A percentile compares a stretch with the other conserved stretches of the same genome.
Evolutionary conservation across 2,329 filamentous ascomycete species (phyloP).

Genomic region (Aspergillus latus): DNA sequence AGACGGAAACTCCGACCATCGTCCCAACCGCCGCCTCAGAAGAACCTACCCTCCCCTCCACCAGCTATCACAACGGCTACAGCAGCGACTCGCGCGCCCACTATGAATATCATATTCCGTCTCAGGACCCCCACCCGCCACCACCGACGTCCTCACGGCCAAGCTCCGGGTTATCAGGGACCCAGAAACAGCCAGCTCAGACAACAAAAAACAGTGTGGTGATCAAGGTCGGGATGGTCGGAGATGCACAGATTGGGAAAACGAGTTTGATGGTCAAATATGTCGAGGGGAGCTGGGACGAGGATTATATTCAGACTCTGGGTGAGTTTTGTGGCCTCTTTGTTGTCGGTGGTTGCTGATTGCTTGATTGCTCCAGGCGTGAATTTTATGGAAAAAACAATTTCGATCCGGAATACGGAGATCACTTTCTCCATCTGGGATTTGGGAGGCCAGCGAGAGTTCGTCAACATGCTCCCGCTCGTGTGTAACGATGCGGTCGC

Average conservation of each 20-base stretch:
- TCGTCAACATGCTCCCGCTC: slow-evolving; percentile 99
- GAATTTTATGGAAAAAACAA: slow-evolving; percentile 99
- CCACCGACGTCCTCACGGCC: slow-evolving; percentile 46
- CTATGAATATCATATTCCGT: slow-evolving; percentile 39
- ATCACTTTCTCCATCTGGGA: slow-evolving; percentile 99
- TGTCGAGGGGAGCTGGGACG: slow-evolving; percentile 98
- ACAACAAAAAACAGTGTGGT: slow-evolving; percentile 68
- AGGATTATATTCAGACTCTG: slow-evolving; percentile 98
- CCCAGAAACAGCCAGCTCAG: slow-evolving; percentile 43
- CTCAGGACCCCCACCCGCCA: slow-evolving; percentile 43
- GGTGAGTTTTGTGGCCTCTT: slow-evolving; percentile 47
- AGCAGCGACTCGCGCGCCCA: slow-evolving; percentile 51
- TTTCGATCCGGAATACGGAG: slow-evolving; percentile 97
- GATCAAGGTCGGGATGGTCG: slow-evolving; percentile 99
- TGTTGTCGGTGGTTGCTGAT: slow-evolving; percentile 16
- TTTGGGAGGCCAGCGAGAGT: slow-evolving; percentile 93
- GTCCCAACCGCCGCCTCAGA: slow-evolving; percentile 38
- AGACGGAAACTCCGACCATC: slow-evolving; percentile 27
- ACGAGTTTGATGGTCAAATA: slow-evolving; percentile 99
- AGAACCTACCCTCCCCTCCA: slow-evolving; percentile 30
- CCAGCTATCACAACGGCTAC: slow-evolving; percentile 35
- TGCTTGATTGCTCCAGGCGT: slow-evolving; percentile 59
- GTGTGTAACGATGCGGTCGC: slow-evolving; percentile 99
- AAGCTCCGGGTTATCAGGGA: slow-evolving; percentile 52
- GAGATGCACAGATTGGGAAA: slow-evolving; percentile 98